A percentile compares a stretch with the other conserved stretches of the same genome.
Conservation (phyloP, 2,329 filamentous ascomycete species). For the Pezicula neosporulosa region DNA sequence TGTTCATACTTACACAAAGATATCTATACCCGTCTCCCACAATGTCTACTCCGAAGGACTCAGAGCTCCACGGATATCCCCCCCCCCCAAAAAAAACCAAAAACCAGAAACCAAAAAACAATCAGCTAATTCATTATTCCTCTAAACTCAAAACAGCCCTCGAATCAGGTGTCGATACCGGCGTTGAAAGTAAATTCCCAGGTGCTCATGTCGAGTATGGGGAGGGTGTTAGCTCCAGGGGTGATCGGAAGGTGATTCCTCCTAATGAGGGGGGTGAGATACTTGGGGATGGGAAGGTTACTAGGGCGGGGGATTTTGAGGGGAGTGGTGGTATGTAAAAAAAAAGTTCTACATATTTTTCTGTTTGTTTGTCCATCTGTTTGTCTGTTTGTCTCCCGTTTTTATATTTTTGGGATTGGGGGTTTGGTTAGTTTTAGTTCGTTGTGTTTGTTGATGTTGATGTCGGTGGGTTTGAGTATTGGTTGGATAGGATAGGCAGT, state of each 20-base stretch:
- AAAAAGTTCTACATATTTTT: too few relatives aligned
- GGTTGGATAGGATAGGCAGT: too few relatives aligned
- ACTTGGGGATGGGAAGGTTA: slow-evolving; percentile 28
- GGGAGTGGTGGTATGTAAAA: slow-evolving; percentile 32
- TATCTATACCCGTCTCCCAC: neutral
- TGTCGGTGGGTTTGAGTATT: too few relatives aligned
- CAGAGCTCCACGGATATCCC: slow-evolving; percentile 38
- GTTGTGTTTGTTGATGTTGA: too few relatives aligned
- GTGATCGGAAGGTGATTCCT: slow-evolving; percentile 45
- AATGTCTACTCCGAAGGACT: slow-evolving; percentile 36
- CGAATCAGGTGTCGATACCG: slow-evolving; percentile 45
- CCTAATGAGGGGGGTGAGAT: slow-evolving; percentile 40
- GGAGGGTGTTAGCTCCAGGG: slow-evolving; percentile 36
- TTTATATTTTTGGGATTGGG: too few relatives aligned
- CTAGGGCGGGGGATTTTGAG: slow-evolving; percentile 45
- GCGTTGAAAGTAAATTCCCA: slow-evolving; percentile 37
- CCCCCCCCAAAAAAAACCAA: too few relatives aligned
- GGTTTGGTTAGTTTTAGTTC: too few relatives aligned
- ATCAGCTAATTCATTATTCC: too few relatives aligned
- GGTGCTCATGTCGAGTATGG: slow-evolving; percentile 39
- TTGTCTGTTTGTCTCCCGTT: too few relatives aligned
- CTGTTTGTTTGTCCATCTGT: too few relatives aligned
- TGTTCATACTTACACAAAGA: neutral
- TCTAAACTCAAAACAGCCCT: slow-evolving; percentile 23
- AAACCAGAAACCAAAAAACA: too few relatives aligned